phyloP scores from a whole-genome alignment of 768 basidiomycete genomes.

The Pholiota conissans region DNA sequence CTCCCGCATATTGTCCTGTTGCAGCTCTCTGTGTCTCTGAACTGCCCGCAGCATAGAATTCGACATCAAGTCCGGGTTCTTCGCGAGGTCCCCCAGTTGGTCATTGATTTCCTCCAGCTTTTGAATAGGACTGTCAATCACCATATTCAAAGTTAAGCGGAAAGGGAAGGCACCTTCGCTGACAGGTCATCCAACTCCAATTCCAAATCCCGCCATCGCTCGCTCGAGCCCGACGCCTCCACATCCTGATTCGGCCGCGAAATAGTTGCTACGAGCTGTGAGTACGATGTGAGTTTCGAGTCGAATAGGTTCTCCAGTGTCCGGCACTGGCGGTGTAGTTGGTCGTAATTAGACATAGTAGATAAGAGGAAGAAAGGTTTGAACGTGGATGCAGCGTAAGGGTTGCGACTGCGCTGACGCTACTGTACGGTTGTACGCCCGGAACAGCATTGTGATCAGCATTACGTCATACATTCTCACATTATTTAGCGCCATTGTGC shows the following conservation, averaged over 20 bases:
- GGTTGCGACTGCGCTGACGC: background rate
- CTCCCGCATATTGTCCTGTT: slow-evolving; percentile 86
- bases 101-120: slow-evolving; percentile 90
- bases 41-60: slow-evolving; percentile 86
- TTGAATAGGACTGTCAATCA: background rate
- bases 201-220: slow-evolving; percentile 83
- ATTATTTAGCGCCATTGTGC: no score
- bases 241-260: slow-evolving; percentile 57
- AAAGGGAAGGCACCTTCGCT: slow-evolving; percentile 60
- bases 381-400: background rate
- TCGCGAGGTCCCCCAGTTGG: slow-evolving; percentile 66
- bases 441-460: background rate
- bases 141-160: slow-evolving; percentile 3
- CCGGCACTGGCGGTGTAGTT: slow-evolving; percentile 87
- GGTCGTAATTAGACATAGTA: slow-evolving; percentile 89
- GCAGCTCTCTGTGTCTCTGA: slow-evolving; percentile 87
- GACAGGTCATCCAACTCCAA: slow-evolving; percentile 83
- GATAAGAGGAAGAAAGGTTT: slow-evolving; percentile 5
- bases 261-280: slow-evolving; percentile 75
- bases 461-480: background rate
- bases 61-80: slow-evolving; percentile 70
- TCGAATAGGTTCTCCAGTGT: slow-evolving; percentile 94
- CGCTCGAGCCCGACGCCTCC: slow-evolving; percentile 67
- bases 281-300: slow-evolving; percentile 87
- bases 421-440: background rate